Conservation (phyloP, 495 filamentous ascomycete species). For the Aspergillus avenaceus region DNA sequence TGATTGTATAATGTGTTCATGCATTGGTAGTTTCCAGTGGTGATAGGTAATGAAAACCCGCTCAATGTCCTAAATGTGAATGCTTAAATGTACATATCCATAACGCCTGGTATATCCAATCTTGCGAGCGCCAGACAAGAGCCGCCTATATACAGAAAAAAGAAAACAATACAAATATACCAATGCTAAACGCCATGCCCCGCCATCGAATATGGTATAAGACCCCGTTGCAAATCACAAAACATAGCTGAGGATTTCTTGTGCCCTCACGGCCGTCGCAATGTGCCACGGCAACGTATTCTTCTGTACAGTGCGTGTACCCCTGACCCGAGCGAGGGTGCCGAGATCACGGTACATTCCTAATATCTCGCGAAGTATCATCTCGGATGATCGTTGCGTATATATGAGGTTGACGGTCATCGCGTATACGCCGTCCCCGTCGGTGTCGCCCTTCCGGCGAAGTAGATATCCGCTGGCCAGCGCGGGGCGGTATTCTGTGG, state of each 20-base stretch:
- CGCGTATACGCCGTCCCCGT: constrained; percentile 58
- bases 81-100: background rate
- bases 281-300: constrained; percentile 83
- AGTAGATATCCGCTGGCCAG: constrained; percentile 72
- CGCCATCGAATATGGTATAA: constrained; percentile 10
- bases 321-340: constrained; percentile 65
- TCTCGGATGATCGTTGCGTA: constrained; percentile 47
- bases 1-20: too few relatives aligned
- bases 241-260: constrained; percentile 44
- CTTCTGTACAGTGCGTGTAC: constrained; percentile 55
- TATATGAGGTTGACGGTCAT: constrained; percentile 67
- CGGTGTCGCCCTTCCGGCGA: constrained; percentile 61
- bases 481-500: constrained; percentile 59
- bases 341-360: constrained; percentile 72
- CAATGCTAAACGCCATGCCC: constrained; percentile 12
- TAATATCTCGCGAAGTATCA: constrained; percentile 65
- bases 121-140: constrained; percentile 6
- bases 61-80: background rate
- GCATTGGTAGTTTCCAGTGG: too few relatives aligned
- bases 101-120: constrained; percentile 14
- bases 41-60: too few relatives aligned
- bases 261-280: constrained; percentile 66
- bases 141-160: constrained; percentile 11
- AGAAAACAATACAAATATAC: constrained; percentile 2
- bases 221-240: constrained; percentile 22